Evolutionary conservation across 2,329 filamentous ascomycete genomes (phyloP), one percentile per base, ranked within the genome.

Genomic region (Colletotrichum caudatum): DNA sequence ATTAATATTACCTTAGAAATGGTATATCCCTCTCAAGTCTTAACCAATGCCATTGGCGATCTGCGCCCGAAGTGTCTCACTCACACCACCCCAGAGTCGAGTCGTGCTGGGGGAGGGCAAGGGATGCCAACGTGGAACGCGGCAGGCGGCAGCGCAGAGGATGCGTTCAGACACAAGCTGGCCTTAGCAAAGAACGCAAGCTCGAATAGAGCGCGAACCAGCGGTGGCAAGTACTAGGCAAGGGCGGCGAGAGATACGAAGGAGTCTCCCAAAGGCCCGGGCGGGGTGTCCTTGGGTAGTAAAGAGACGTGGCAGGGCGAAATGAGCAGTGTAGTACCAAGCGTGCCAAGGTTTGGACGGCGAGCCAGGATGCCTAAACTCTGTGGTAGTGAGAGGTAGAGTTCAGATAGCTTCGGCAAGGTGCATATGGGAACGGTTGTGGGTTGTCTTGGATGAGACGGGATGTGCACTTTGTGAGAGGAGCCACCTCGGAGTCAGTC

Each of bases 1-100:
- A 56, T 64, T 69, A 72, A 72, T 64, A 59, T 72, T 69, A 72
- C 69, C 59, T 72, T 41, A 69, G 54, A 51, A 60, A 72, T 69
- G 69, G 54, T 54, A 72, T 72, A 64, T 72, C 65, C 69, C 65
- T 72, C 64, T 72, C 65, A 60, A 53, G 59, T 69, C 60, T 29
- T 60, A 44, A 56, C 33, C 65, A 39, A 48, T 60, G 65, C 65
- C 65, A 64, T 72, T 59, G 69, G 65, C 69, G 59, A 69, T 64
- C 69, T 64, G 69, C 60, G 66, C 65, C 65, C 65, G 41, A 29
- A 33, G 65, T 69, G 69, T 72, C 65, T 72, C 69, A 69, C 65
- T 69, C 69, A 57, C 69, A 69, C 69, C 69, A 69, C 53, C 48
- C 53, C n/a, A 23, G 23, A 23, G 46, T 23, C 69, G 60, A 60